Evolutionary conservation across 2,329 filamentous ascomycete genomes (phyloP).

Genomic region (Verticillium nonalfalfae): DNA sequence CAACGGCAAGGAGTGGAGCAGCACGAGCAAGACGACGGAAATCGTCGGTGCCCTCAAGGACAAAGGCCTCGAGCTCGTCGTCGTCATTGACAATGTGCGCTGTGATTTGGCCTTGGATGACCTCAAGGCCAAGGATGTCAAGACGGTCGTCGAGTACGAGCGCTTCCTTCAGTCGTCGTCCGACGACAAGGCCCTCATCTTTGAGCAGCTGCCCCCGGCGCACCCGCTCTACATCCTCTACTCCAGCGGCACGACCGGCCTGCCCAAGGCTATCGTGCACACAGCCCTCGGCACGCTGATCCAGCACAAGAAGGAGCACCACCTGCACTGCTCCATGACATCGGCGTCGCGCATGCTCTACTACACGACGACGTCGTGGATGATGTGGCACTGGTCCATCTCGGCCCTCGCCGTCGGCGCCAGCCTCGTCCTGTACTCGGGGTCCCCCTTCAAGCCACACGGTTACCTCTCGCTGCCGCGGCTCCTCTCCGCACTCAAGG

Average conservation of each 20-base stretch:
- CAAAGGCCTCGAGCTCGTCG: slow-evolving; percentile 59
- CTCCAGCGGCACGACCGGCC: slow-evolving; percentile 80
- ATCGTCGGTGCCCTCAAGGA: slow-evolving; percentile 59
- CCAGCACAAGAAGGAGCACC: slow-evolving; percentile 96
- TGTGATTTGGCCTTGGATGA: slow-evolving; percentile 35
- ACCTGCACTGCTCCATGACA: slow-evolving; percentile 76
- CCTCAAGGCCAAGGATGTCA: slow-evolving; percentile 30
- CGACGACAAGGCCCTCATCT: slow-evolving; percentile 43
- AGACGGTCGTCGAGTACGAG: slow-evolving; percentile 34
- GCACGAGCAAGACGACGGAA: slow-evolving; percentile 70
- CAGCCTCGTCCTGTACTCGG: slow-evolving; percentile 84
- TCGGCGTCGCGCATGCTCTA: slow-evolving; percentile 75
- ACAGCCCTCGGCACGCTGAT: slow-evolving; percentile 83
- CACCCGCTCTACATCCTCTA: slow-evolving; percentile 94
- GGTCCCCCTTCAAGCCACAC: slow-evolving; percentile 78
- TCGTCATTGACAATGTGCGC: slow-evolving; percentile 66
- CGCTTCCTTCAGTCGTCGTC: slow-evolving; percentile 33
- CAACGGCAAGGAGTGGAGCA: slow-evolving; percentile 85
- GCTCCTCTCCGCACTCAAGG: slow-evolving; percentile 71
- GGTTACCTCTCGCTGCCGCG: slow-evolving; percentile 77
- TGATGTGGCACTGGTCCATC: slow-evolving; percentile 99
- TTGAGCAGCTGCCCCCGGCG: slow-evolving; percentile 74
- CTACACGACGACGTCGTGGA: slow-evolving; percentile 94
- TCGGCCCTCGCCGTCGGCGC: slow-evolving; percentile 78
- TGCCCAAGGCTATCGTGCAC: slow-evolving; percentile 92